Evolutionary conservation across 2,329 filamentous ascomycete species (phyloP), one percentile per base, ranked within the genome.

Genomic region (Tolypocladium cylindrosporum): DNA sequence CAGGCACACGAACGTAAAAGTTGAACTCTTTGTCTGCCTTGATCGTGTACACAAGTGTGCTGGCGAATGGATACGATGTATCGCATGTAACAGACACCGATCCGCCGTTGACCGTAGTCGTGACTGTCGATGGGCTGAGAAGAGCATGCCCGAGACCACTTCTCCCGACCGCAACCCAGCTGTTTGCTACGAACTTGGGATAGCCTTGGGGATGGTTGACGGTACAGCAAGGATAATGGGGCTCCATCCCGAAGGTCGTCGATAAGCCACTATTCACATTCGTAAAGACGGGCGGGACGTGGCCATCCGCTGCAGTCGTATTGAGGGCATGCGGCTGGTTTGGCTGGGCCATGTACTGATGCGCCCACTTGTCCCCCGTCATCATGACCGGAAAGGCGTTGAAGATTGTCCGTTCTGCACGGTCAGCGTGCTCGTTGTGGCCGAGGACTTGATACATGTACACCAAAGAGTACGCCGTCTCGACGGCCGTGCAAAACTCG

Each of bases 171-270:
- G 63, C 64, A 7, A 77, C 74, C 68, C 74, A 84, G 59, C 75
- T 75, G 58, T 75, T 71, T 11, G 78, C 67, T 65, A 80, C 65
- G 58, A 80, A 83, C 61, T 84, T 84, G 0, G 82, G 80, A 60
- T 78, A 81, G 10, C 78, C 82, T 62, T 83, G 80, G 1, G 75
- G 77, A 61, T 83, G 79, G 58, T 84, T 84, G 59, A 84, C 81
- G 1, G 80, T 82, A 62, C 81, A 84, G 67, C 81, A 84, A 1
- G 77, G 77, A 52, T 71, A 82, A 40, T 79, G 74, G 2, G 78
- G 77, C 58, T 81, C 79, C 16, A 82, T 68, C 1, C 79, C 80
- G 63, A 59, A 78, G 67, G 62, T 81, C 74, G 62, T 69, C 75
- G 66, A 55, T 10, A 67, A 60, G 7, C 68, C 71, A 6, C 65